Base-by-base conservation (phyloP, 805 yeast species). In the Kurtzmaniella cleridarum region DNA sequence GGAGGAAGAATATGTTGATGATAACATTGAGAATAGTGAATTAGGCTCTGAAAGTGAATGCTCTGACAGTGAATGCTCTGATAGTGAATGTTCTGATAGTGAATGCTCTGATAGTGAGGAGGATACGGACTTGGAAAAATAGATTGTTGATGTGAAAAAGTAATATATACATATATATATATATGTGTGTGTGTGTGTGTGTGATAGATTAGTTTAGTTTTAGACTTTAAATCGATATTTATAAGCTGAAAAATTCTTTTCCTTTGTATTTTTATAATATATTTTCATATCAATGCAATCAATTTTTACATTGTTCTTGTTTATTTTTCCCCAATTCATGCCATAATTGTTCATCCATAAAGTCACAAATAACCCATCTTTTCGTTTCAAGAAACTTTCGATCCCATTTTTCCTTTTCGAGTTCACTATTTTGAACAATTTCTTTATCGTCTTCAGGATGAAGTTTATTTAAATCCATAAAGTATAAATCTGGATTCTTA, bases 311-410 rank as follows among this genome's bases (percentile, higher is more conserved):
- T 20, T 20, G 5, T 20, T 20, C 24, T 20, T 20, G 24, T 8
- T 20, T 20, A 5, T n/a, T 23, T 18, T 35, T 47, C 51, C 7
- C 41, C 40, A 16, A 42, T 32, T 1, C 43, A 29, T 7, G 47
- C 48, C 4, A 48, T 44, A 2, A 43, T 41, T 32, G 40, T 40
- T 57, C 59, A 55, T 46, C 43, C 32, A 55, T 47, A 5, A 54
- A 57, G 29, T 41, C 34, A 34, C 59, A 55, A 3, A 55, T 56
- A 16, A 55, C 49, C 57, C 57, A 55, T 36, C 50, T 45, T 10
- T 55, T 45, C 18, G 53, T 51, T 6, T 50, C 38, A 38, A 53
- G 50, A 41, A 55, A 49, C 32, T 36, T 44, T 36, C 54, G 45
- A 38, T 55, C 59, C 59, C 59, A 55, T 31, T 55, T 59, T 3